Evolutionary conservation across 441 rosid species (phyloP).

Genomic region (Sinapis alba): DNA sequence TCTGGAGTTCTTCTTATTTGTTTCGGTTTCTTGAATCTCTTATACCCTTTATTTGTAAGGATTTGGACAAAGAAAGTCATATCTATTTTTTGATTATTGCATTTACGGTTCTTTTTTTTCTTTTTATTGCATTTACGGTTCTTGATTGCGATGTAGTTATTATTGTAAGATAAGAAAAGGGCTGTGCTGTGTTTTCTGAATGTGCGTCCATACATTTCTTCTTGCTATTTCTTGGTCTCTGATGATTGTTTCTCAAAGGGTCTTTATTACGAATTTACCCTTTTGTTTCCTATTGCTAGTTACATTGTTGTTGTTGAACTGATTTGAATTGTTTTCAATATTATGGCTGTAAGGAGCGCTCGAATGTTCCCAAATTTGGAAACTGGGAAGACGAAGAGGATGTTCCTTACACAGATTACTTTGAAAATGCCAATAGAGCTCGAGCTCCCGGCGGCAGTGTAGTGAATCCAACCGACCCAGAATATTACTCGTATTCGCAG

Average conservation of each 20-base stretch:
- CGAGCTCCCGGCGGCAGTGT: constrained; percentile 52
- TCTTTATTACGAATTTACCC: background rate
- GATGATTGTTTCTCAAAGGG: background rate
- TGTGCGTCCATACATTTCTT: background rate
- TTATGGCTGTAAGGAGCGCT: constrained; percentile 54
- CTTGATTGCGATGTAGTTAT: background rate
- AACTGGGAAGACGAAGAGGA: constrained; percentile 78
- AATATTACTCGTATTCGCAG: constrained; percentile 52
- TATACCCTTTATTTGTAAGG: background rate
- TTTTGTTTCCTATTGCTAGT: background rate
- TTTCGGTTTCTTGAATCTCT: background rate
- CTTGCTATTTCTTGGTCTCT: background rate
- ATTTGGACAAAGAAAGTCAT: background rate
- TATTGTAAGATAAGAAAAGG: constrained; percentile 6
- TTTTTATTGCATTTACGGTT: no score
- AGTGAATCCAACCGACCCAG: constrained; percentile 73
- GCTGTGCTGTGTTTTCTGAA: background rate
- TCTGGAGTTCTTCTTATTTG: background rate
- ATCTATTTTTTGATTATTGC: background rate
- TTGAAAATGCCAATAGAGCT: constrained; percentile 79
- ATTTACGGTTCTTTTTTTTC: no score
- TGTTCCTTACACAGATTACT: constrained; percentile 82
- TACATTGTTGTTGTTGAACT: constrained; percentile 5
- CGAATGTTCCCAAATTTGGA: constrained; percentile 86
- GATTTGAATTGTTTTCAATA: background rate